Evolutionary conservation across 805 yeast species (phyloP).

Genomic region (Metschnikowia picachoensis): DNA sequence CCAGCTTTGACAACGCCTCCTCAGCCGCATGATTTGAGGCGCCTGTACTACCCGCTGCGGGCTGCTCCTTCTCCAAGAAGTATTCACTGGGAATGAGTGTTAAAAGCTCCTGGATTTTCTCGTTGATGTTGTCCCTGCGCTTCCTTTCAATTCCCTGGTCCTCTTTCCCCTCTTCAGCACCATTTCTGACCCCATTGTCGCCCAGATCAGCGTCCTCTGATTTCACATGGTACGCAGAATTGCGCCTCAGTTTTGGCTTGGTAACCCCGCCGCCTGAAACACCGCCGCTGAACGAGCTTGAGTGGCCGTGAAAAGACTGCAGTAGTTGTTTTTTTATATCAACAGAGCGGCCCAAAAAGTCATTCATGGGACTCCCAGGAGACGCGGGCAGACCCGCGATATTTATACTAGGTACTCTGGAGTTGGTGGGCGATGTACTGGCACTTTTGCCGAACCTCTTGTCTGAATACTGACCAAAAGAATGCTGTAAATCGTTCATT

Average conservation of each 20-base stretch:
- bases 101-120: conserved; percentile 41
- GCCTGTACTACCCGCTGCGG: not conserved
- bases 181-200: conserved; percentile 19
- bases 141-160: conserved; percentile 40
- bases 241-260: conserved; percentile 37
- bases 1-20: conserved; percentile 11
- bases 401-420: conserved; percentile 28
- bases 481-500: conserved; percentile 1
- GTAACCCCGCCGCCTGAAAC: conserved; percentile 27
- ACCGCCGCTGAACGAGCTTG: conserved; percentile 14
- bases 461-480: not conserved
- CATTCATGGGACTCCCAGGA: conserved; percentile 20
- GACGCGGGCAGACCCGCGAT: conserved; percentile 18
- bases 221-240: conserved; percentile 27
- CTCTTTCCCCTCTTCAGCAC: conserved; percentile 22
- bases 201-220: conserved; percentile 16
- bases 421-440: conserved; percentile 2
- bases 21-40: conserved; percentile 3
- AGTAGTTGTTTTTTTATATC: conserved; percentile 42
- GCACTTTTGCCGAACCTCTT: not conserved
- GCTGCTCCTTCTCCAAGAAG: conserved; percentile 34
- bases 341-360: conserved; percentile 26
- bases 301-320: conserved; percentile 29
- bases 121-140: conserved; percentile 42
- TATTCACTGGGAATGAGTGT: conserved; percentile 35